A percentile compares a stretch with the other conserved stretches of the same genome.
Conservation (phyloP, 129 eudicot genomes). For the Oenanthe sinensis region DNA sequence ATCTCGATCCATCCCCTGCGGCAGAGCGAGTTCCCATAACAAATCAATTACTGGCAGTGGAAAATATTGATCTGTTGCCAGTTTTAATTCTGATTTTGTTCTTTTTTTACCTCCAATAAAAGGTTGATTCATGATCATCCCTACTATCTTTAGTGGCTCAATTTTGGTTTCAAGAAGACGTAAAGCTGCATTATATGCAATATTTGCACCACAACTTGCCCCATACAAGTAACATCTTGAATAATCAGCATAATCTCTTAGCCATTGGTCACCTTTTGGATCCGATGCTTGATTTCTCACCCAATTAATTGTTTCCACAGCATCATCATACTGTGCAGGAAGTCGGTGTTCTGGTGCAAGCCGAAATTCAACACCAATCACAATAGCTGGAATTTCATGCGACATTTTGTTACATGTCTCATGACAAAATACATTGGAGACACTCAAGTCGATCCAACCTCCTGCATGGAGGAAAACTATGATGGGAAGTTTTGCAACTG, state of each 20-base stretch:
- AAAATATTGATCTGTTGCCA: slow-evolving; percentile 47
- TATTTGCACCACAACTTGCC: slow-evolving; percentile 51
- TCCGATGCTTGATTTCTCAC: slow-evolving; percentile 31
- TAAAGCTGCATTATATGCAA: slow-evolving; percentile 41
- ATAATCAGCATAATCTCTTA: slow-evolving; percentile 45
- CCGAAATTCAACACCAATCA: slow-evolving; percentile 41
- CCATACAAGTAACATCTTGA: slow-evolving; percentile 62
- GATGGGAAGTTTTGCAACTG: slow-evolving; percentile 53
- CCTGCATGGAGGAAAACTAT: slow-evolving; percentile 59
- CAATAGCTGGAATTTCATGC: slow-evolving; percentile 41
- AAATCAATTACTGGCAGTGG: slow-evolving; percentile 74
- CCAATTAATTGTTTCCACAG: slow-evolving; percentile 55
- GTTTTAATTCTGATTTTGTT: slow-evolving; percentile 54
- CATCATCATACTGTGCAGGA: slow-evolving; percentile 76
- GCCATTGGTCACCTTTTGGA: slow-evolving; percentile 50
- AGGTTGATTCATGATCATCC: slow-evolving; percentile 52
- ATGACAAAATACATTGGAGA: slow-evolving; percentile 29
- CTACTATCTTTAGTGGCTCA: slow-evolving; percentile 37
- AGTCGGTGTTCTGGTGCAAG: slow-evolving; percentile 69
- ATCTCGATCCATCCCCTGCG: slow-evolving; percentile 63
- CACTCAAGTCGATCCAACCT: slow-evolving; percentile 40
- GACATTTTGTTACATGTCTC: slow-evolving; percentile 39
- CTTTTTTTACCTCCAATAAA: slow-evolving; percentile 47
- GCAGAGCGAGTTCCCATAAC: slow-evolving; percentile 77
- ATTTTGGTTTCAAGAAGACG: slow-evolving; percentile 22